Evolutionary conservation across 495 filamentous ascomycete genomes (phyloP), one percentile per base, ranked within the genome.

Genomic region (Penicillium robsamsonii): DNA sequence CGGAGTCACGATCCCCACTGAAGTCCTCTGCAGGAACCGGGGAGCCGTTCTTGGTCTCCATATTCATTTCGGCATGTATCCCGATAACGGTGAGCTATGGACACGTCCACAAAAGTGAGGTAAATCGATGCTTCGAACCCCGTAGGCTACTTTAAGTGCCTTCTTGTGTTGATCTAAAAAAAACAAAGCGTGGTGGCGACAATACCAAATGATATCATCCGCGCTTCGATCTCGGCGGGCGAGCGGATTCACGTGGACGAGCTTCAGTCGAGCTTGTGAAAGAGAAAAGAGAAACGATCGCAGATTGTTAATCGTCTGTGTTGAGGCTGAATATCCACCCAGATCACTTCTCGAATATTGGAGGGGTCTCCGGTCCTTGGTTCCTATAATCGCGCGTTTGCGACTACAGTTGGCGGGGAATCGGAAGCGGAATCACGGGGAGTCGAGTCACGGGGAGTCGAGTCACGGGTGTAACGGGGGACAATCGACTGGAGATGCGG

Each of bases 51-150:
- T 79, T 74, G 62, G 68, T 64, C 55, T 83, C 78, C 65, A 72
- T 56, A 63, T 81, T 76, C 81, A 84, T 84, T 73, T 76, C 61
- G 67, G 56, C 70, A 73, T 74, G 58, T 70, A 72, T 59, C 31
- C 54, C 50, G 31, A 30, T 38, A 18, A 17, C 51, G 53, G 9
- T 25, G 27, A 29, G 41, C 51, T 25, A 13, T 40, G 20, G 20
- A 44, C 20, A 40, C 47, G 41, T 38, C 35, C 56, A 24, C 46
- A 27, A 45, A 17, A 46, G 25, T 48, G 15, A 45, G n/a, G 15
- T 35, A 24, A 24, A 33, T 13, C 22, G 13, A 30, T 40, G 45
- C 33, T 50, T 55, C 29, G 50, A 56, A 25, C 24, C 25, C 22
- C 35, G 18, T 49, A 31, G 40, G 13, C 18, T 38, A 25, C 29